Evolutionary conservation across 495 filamentous ascomycete genomes (phyloP).

Genomic region (Neurospora discreta): DNA sequence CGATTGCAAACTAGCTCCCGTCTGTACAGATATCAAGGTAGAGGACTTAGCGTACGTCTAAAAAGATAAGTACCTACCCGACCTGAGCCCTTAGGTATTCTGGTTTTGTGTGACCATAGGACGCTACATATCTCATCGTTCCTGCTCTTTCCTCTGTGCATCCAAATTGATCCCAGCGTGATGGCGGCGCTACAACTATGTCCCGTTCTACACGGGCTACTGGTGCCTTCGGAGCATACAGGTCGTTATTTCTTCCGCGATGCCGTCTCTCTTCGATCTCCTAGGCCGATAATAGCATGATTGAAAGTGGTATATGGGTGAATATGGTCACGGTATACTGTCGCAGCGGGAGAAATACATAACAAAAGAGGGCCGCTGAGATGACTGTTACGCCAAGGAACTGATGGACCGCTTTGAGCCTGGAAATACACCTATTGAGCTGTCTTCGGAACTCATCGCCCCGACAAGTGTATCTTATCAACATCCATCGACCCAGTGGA

Average conservation of each 20-base stretch:
- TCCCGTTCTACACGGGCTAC: neutral
- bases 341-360: neutral
- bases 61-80: neutral
- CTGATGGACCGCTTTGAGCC: neutral
- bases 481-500: neutral
- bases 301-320: neutral
- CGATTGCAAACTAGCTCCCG: slow-evolving; percentile 1
- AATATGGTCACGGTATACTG: neutral
- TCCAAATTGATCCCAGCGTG: neutral
- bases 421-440: neutral
- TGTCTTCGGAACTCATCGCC: neutral
- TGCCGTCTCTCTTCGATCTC: neutral
- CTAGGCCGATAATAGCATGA: neutral
- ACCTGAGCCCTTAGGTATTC: neutral
- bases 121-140: neutral
- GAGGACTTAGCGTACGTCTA: neutral
- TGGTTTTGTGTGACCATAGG: slow-evolving; percentile 9
- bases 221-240: neutral
- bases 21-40: neutral
- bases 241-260: neutral
- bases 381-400: neutral
- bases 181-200: neutral
- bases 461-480: neutral
- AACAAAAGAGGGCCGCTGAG: neutral
- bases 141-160: neutral